A percentile compares a stretch with the other conserved stretches of the same genome.
Conservation (phyloP, 331 rosid genomes). For the Arachis monticola region DNA sequence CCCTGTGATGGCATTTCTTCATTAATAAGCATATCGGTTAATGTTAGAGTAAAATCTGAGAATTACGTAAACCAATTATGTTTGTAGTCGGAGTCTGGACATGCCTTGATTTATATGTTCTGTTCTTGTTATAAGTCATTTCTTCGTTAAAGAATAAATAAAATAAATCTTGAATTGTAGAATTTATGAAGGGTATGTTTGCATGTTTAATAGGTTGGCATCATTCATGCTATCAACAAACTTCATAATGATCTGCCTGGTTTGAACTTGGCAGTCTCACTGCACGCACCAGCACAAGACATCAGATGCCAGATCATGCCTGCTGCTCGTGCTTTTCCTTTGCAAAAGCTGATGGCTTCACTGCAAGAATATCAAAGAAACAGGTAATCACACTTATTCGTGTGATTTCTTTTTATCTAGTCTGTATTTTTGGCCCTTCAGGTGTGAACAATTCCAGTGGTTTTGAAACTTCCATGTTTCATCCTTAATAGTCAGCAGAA, state of each 20-base stretch:
- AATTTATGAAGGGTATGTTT: constrained; percentile 35
- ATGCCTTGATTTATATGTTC: neutral
- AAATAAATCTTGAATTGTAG: constrained; percentile 8
- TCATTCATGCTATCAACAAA: constrained; percentile 88
- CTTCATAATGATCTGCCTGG: constrained; percentile 92
- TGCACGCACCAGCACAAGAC: constrained; percentile 93
- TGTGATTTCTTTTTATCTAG: constrained; percentile 6
- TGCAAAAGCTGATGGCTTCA: constrained; percentile 84
- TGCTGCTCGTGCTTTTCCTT: constrained; percentile 97
- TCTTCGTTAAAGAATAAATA: neutral
- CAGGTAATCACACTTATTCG: constrained; percentile 49
- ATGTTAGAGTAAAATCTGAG: constrained; percentile 13
- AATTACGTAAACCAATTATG: constrained; percentile 11
- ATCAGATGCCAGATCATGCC: constrained; percentile 99
- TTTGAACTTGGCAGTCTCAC: constrained; percentile 92
- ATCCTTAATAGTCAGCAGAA: constrained; percentile 68
- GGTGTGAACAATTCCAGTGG: constrained; percentile 1
- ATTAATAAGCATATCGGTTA: neutral
- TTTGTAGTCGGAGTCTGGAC: neutral
- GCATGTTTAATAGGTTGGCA: constrained; percentile 72
- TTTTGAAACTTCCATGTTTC: constrained; percentile 23
- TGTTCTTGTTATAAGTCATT: constrained; percentile 33
- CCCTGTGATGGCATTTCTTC: constrained; percentile 22
- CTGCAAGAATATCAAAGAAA: constrained; percentile 81
- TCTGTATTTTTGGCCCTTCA: neutral